Base-by-base conservation (phyloP, 192 early-diverging fungal species). In the Rhizoclosmatium globosum region DNA sequence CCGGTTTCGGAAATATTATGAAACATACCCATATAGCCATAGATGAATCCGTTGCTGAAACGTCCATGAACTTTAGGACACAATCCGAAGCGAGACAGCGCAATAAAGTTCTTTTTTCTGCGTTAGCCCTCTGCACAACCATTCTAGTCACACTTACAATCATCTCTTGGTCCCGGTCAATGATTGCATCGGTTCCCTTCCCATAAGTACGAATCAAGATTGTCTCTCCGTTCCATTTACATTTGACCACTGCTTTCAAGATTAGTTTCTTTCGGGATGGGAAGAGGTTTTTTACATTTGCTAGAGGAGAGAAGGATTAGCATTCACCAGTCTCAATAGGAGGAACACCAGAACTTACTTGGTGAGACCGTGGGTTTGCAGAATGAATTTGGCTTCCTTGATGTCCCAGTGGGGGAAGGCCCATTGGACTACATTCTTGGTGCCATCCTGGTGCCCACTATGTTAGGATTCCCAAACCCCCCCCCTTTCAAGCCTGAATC, bases 151-250 rank as follows among this genome's bases (percentile, higher is more conserved):
- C 1, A 45, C 39, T 90, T 91, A 97, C 96, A 71, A 89, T 82
- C 21, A 96, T 87, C 83, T 98, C 97, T 78, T 94, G 93, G 75
- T 89, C 85, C 43, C 97, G 86, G 77, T 98, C 95, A 80, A 98
- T 98, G 41, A 98, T 87, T n/a, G 92, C 81, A 73, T 95, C 94
- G 48, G 94, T 94, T 64, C 92, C 90, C 75, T 93, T 93, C 62
- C 97, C 97, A 81, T 97, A 98, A 45, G 93, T 92, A 39, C 97
- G 90, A 59, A 98, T 92, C 57, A 98, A 89, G 31, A 96, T 89
- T 6, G 92, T 64, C 13, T 62, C 60, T 31, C 57, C 13, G 45
- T 31, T 47, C 56, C 43, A 73, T 65, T 38, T 64, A 62, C 67
- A 62, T 71, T 69, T 64, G 1, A 79, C 78, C n/a, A 79, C 78